Conservation (phyloP, 2,329 filamentous ascomycete genomes). For the Exophiala aquamarina region DNA sequence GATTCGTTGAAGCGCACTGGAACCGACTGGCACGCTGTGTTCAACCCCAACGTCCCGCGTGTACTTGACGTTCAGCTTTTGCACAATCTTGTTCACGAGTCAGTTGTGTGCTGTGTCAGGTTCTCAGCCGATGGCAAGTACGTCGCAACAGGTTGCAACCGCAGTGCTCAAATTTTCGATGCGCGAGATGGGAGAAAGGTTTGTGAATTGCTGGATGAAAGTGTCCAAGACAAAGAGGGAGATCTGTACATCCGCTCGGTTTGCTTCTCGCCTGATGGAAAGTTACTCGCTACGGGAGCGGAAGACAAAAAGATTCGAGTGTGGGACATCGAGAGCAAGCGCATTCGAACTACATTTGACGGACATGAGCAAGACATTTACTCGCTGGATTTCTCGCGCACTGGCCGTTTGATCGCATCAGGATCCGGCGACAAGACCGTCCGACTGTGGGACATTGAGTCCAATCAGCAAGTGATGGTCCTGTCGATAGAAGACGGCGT, state of each 20-base stretch:
- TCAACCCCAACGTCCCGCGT: constrained; percentile 88
- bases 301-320: constrained; percentile 97
- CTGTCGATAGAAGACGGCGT: constrained; percentile 95
- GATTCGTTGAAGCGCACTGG: constrained; percentile 85
- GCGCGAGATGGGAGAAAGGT: constrained; percentile 84
- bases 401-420: constrained; percentile 91
- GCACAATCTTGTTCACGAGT: constrained; percentile 89
- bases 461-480: constrained; percentile 76
- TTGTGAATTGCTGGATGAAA: constrained; percentile 85
- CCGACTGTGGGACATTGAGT: constrained; percentile 92
- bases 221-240: constrained; percentile 73
- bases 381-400: constrained; percentile 89
- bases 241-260: constrained; percentile 97
- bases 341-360: constrained; percentile 89
- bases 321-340: constrained; percentile 84
- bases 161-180: constrained; percentile 99
- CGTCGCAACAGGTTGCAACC: constrained; percentile 94
- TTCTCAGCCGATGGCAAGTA: constrained; percentile 96
- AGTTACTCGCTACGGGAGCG: constrained; percentile 89
- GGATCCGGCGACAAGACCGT: constrained; percentile 94
- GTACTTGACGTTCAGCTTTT: constrained; percentile 90
- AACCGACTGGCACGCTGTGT: constrained; percentile 92
- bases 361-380: constrained; percentile 99
- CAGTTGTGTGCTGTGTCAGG: constrained; percentile 95
- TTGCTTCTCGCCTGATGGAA: constrained; percentile 96